Percentiles rank a stretch among this genome's conserved stretches.
Conservation (phyloP, 768 basidiomycete species). For the Macrolepiota dolichaula region DNA sequence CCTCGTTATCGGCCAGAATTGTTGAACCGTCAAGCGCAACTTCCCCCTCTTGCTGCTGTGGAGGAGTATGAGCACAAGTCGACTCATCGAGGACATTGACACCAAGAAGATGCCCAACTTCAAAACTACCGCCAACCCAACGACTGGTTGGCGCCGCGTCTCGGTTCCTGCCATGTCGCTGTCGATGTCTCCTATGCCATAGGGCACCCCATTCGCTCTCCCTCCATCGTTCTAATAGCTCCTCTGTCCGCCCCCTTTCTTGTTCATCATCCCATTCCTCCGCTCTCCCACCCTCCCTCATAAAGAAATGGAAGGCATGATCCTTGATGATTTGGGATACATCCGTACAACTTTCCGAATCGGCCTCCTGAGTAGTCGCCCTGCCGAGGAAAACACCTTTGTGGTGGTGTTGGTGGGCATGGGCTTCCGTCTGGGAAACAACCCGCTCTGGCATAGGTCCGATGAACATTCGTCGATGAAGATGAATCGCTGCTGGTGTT, state of each 20-base stretch:
- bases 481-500: constrained; percentile 23
- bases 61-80: not conserved
- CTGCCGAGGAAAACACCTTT: constrained; percentile 12
- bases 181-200: constrained; percentile 32
- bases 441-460: constrained; percentile 74
- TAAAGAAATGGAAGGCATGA: constrained; percentile 62
- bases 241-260: constrained; percentile 44
- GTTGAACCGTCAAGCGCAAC: not conserved
- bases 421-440: constrained; percentile 36
- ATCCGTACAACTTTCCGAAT: constrained; percentile 30
- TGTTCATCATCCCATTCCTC: constrained; percentile 63
- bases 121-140: constrained; percentile 77
- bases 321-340: constrained; percentile 49
- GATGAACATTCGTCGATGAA: constrained; percentile 58
- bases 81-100: constrained; percentile 51
- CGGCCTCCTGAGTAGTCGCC: constrained; percentile 21
- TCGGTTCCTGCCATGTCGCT: constrained; percentile 24
- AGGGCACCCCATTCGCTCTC: constrained; percentile 63
- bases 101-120: constrained; percentile 74
- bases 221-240: constrained; percentile 59
- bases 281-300: constrained; percentile 57
- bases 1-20: not conserved
- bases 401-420: constrained; percentile 22
- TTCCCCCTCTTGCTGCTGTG: constrained; percentile 3
- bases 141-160: constrained; percentile 20